phyloP scores from a whole-genome alignment of 2,329 filamentous ascomycete genomes.

The Penicillium sp. region DNA sequence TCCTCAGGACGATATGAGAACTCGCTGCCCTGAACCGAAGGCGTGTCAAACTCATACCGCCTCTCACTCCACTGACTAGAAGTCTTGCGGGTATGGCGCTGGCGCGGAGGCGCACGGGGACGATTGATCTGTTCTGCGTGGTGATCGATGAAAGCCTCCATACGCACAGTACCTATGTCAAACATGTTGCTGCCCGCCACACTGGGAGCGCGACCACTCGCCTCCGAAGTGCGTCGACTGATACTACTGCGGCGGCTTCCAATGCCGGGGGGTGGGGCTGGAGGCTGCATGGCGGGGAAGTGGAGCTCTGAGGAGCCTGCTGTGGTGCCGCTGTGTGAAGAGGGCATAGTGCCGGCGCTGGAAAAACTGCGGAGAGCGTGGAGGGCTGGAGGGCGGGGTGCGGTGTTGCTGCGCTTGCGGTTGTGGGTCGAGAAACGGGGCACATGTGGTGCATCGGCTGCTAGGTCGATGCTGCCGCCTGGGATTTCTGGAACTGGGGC shows the following conservation, averaged over 20 bases:
- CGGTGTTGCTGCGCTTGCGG: constrained; percentile 86
- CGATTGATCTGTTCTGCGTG: constrained; percentile 33
- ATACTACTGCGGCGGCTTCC: constrained; percentile 42
- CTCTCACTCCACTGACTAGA: constrained; percentile 35
- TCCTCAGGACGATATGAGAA: constrained; percentile 43
- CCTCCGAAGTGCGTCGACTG: constrained; percentile 54
- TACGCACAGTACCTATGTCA: constrained; percentile 86
- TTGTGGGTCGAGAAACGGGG: constrained; percentile 61
- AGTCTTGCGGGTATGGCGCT: constrained; percentile 29
- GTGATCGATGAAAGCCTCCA: constrained; percentile 89
- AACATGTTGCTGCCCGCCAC: constrained; percentile 62
- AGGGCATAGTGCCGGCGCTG: constrained; percentile 38
- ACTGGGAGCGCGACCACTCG: constrained; percentile 47
- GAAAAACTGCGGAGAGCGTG: constrained; percentile 76
- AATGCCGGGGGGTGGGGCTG: constrained; percentile 25
- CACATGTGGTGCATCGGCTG: constrained; percentile 52
- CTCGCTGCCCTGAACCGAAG: constrained; percentile 39
- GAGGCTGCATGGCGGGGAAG: constrained; percentile 26
- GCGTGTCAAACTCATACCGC: constrained; percentile 35
- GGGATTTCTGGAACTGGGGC: constrained; percentile 37
- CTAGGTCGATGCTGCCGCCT: constrained; percentile 29
- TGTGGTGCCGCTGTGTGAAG: constrained; percentile 55
- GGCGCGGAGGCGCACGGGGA: constrained; percentile 20
- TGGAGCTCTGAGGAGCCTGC: constrained; percentile 62
- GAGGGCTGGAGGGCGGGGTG: constrained; percentile 57